phyloP scores from a whole-genome alignment of 106 monocot genomes.

The Acorus calamus region DNA sequence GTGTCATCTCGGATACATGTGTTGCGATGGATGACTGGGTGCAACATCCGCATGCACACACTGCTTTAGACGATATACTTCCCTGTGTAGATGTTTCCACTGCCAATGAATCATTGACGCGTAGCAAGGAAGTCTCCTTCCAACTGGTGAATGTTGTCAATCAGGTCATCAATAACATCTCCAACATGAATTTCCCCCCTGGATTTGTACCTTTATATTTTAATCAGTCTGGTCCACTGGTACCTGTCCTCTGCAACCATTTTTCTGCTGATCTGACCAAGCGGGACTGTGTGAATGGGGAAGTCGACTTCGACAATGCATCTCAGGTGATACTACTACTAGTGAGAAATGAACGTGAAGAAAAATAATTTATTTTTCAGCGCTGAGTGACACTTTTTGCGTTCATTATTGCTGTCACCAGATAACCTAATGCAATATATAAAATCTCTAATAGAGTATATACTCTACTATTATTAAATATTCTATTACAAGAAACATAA shows the following conservation, averaged over 20 bases:
- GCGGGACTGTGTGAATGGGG: conserved; percentile 31
- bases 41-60: conserved; percentile 46
- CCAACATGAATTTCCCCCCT: conserved; percentile 55
- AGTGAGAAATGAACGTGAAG: background rate
- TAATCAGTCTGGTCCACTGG: conserved; percentile 77
- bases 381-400: no score
- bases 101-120: conserved; percentile 51
- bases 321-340: conserved; percentile 19
- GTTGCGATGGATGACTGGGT: conserved; percentile 98
- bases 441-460: no score
- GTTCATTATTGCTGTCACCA: no score
- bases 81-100: conserved; percentile 79
- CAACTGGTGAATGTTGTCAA: conserved; percentile 61
- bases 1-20: conserved; percentile 69
- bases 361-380: no score
- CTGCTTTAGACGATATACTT: conserved; percentile 75
- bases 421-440: no score
- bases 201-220: conserved; percentile 29
- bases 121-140: conserved; percentile 51
- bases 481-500: no score
- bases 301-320: conserved; percentile 57
- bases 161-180: conserved; percentile 44
- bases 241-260: conserved; percentile 73
- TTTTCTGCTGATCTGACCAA: conserved; percentile 38
- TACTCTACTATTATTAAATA: no score